Evolutionary conservation across 257 asterid species (phyloP), one percentile per base, ranked within the genome.

Genomic region (Solanum chiquidenum): DNA sequence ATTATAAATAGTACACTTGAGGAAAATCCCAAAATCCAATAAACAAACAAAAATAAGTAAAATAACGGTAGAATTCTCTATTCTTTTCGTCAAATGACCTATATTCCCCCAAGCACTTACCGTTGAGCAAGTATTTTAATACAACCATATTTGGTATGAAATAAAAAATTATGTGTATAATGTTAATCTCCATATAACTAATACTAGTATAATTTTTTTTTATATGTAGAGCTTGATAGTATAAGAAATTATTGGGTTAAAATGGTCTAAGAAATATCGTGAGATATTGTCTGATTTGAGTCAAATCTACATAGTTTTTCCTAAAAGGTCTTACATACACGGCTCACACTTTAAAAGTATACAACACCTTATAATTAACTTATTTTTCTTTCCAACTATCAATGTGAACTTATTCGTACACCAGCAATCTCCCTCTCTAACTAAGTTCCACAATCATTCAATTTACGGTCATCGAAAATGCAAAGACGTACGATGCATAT

Each of bases 31-130:
- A 44, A 87, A 89, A 25, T 10, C 88, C 88, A 90, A 88, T 31
- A 90, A 60, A 87, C 89, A 73, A 86, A 83, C 85, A 83, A 62
- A 84, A 82, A 44, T 12, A 42, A 42, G 14, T 42, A 42, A 42
- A 42, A 21, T 13, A 88, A 86, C 91, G 93, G 92, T 90, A 66
- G 90, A 90, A 90, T 88, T 75, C 49, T 83, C 76, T 29, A 68
- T 38, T 49, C 10, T 35, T n/a, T 12, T 6, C 5, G 0, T 33
- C 42, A 71, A 90, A 89, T 90, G 91, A 91, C 95, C 52, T 80
- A 34, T 80, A 38, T 92, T 25, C 88, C 96, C 94, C 83, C 49
- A 49, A 12, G 37, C 84, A 86, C 52, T 80, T 11, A 79, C 89
- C 86, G 88, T 40, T 58, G 69, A 83, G 35, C 89, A 88, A 92